These are phyloP conservation scores for Calonectria honghensis DNA, from an alignment of 2,329 filamentous ascomycete genomes.

Conservation along the genomic window DNA sequence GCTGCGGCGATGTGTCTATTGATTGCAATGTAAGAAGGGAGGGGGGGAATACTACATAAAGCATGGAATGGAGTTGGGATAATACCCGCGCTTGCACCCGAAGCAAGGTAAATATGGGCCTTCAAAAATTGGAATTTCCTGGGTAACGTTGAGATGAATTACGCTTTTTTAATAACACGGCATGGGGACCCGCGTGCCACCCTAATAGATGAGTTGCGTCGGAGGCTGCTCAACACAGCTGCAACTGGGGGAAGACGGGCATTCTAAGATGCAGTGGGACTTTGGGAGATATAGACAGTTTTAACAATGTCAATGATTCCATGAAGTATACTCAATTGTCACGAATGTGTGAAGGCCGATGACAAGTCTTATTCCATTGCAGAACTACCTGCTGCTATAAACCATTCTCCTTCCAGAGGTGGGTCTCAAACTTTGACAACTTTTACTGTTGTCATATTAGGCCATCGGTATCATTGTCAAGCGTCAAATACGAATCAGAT, in stretches of 20 bases:
- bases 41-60: constrained; percentile 6
- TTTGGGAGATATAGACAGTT: constrained; percentile 4
- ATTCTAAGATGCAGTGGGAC: background rate
- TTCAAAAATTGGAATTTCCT: background rate
- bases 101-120: constrained; percentile 21
- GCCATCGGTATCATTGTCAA: constrained; percentile 33
- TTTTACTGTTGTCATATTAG: background rate
- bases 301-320: constrained; percentile 20
- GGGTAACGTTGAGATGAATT: constrained; percentile 32
- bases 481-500: constrained; percentile 5
- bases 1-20: constrained; percentile 32
- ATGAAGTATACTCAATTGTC: background rate
- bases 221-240: constrained; percentile 25
- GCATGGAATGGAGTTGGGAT: constrained; percentile 34
- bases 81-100: constrained; percentile 12
- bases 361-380: constrained; percentile 14
- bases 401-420: background rate
- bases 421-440: background rate
- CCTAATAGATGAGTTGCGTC: constrained; percentile 25
- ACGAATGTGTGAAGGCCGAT: background rate
- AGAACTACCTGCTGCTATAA: background rate
- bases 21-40: constrained; percentile 18
- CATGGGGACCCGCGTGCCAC: constrained; percentile 12
- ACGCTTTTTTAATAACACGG: constrained; percentile 24
- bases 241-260: background rate